These are phyloP conservation scores for Stachybotrys echinatus DNA, from an alignment of 2,329 filamentous ascomycete species.

Conservation along the genomic window DNA sequence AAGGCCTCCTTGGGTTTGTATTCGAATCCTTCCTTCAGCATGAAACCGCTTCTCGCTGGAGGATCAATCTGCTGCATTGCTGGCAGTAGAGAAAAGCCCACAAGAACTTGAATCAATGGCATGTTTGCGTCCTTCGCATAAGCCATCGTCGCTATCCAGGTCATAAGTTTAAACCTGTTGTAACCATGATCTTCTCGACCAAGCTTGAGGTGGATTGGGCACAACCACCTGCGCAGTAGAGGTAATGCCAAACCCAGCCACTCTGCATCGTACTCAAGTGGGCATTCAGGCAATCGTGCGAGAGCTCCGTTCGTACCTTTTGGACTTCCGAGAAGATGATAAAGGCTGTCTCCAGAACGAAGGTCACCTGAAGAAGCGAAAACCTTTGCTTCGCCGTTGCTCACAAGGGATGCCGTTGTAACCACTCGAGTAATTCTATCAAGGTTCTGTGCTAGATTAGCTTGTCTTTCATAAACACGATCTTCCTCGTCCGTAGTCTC, in stretches of 20 bases:
- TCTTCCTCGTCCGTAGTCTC: too few relatives aligned
- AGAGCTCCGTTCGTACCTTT: background rate
- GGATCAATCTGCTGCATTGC: background rate
- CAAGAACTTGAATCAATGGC: constrained; percentile 24
- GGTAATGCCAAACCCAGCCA: background rate
- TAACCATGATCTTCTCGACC: background rate
- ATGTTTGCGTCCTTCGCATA: background rate
- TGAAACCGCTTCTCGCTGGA: background rate
- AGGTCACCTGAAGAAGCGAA: too few relatives aligned
- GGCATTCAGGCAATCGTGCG: background rate
- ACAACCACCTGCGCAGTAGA: background rate
- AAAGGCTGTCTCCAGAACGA: too few relatives aligned
- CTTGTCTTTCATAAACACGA: too few relatives aligned
- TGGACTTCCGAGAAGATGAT: background rate
- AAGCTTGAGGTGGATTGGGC: background rate
- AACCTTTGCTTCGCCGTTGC: too few relatives aligned
- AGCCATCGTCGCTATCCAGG: background rate
- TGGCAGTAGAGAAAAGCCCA: background rate
- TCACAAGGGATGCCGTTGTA: too few relatives aligned
- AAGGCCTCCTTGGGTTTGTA: background rate
- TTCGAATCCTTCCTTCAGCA: background rate
- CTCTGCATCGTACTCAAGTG: background rate
- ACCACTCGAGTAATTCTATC: too few relatives aligned
- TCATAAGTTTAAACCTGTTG: background rate
- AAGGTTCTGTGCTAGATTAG: too few relatives aligned